Percentiles rank a stretch among this genome's conserved stretches.
phyloP scores from a whole-genome alignment of 2,329 filamentous ascomycete species.

The Lasiodiplodia citricola region DNA sequence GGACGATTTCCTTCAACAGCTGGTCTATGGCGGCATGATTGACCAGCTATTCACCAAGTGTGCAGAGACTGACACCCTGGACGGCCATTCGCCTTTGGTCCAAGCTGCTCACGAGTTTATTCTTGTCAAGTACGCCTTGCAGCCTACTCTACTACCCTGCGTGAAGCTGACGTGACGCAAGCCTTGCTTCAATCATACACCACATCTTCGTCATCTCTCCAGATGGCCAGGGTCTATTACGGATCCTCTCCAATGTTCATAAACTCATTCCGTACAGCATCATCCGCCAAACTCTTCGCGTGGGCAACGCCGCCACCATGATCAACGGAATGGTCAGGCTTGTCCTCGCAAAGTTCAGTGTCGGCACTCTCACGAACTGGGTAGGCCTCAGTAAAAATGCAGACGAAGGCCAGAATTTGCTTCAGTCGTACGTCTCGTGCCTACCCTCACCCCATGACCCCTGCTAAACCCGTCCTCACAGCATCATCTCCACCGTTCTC shows the following conservation, averaged over 20 bases:
- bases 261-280: constrained; percentile 73
- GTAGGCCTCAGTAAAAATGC: constrained; percentile 72
- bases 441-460: too few species aligned
- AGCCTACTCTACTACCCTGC: not conserved
- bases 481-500: constrained; percentile 75
- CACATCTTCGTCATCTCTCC: constrained; percentile 74
- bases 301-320: constrained; percentile 83
- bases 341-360: constrained; percentile 76
- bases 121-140: constrained; percentile 67
- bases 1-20: constrained; percentile 68
- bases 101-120: constrained; percentile 70
- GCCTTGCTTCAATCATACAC: constrained; percentile 75
- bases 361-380: constrained; percentile 79
- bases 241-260: constrained; percentile 72
- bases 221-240: constrained; percentile 75
- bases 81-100: constrained; percentile 66
- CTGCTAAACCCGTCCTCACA: constrained; percentile 35
- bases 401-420: constrained; percentile 79
- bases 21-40: constrained; percentile 71
- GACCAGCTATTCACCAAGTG: constrained; percentile 69
- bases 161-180: constrained; percentile 39
- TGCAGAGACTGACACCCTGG: constrained; percentile 65
- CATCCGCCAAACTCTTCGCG: constrained; percentile 72
- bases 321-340: constrained; percentile 75
- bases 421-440: constrained; percentile 61